A percentile compares a stretch with the other conserved stretches of the same genome.
Evolutionary conservation across 2,329 filamentous ascomycete species (phyloP).

Genomic region (Beauveria brongniartii): DNA sequence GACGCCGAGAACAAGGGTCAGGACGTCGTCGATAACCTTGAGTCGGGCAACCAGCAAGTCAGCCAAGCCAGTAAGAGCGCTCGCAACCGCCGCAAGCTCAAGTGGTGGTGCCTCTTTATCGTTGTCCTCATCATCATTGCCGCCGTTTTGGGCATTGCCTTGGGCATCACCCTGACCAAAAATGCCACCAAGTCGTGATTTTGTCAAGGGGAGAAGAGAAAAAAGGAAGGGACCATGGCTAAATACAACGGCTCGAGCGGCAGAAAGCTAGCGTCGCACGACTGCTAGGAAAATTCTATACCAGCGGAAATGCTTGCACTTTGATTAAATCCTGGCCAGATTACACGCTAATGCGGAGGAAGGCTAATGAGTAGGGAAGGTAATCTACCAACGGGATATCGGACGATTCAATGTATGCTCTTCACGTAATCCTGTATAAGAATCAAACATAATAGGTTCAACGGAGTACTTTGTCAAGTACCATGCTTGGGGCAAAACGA

Average conservation of each 20-base stretch:
- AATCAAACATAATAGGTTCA: neutral
- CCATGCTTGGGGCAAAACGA: no score
- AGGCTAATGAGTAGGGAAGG: neutral
- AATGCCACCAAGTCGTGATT: neutral
- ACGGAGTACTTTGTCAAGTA: neutral
- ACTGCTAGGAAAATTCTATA: neutral
- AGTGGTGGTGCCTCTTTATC: constrained; percentile 71
- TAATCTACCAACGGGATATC: constrained; percentile 3
- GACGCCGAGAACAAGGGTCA: constrained; percentile 58
- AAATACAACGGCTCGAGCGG: neutral
- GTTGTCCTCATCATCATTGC: constrained; percentile 49
- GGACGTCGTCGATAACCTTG: constrained; percentile 57
- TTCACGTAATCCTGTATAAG: neutral
- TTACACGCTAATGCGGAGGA: constrained; percentile 5
- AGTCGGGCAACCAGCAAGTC: constrained; percentile 62
- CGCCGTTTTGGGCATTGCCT: constrained; percentile 45
- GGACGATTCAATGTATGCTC: neutral
- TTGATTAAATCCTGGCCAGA: neutral
- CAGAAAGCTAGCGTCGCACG: neutral
- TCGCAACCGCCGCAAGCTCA: constrained; percentile 61
- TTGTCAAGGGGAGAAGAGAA: no score
- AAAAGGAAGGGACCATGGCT: neutral
- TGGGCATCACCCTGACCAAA: constrained; percentile 38
- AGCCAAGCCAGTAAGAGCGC: constrained; percentile 60
- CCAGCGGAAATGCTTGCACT: neutral